Evolutionary conservation across 2,329 filamentous ascomycete species (phyloP).

Genomic region (Sporothrix schenckii): DNA sequence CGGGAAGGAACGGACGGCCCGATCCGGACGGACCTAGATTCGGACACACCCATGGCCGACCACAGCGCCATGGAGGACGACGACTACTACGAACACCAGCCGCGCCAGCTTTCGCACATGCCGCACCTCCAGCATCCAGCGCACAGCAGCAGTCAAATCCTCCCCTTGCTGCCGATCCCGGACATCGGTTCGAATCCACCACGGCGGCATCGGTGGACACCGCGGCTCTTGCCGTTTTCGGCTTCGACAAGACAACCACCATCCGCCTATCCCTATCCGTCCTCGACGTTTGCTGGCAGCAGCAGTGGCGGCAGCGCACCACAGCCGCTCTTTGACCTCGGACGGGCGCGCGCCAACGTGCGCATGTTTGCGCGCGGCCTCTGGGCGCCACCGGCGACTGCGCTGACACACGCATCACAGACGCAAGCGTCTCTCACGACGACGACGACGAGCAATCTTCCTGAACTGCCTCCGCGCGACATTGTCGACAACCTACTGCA

Average conservation of each 20-base stretch:
- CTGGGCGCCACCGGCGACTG: slow-evolving; percentile 66
- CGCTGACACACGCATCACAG: not conserved
- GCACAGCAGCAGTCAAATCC: not conserved
- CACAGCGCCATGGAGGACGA: not conserved
- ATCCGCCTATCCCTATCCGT: not conserved
- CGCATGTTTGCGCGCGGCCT: slow-evolving; percentile 75
- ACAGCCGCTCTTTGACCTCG: slow-evolving; percentile 66
- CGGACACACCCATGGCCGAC: slow-evolving; percentile 16
- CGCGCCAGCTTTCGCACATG: not conserved
- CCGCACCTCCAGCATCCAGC: not conserved
- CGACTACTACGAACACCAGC: not conserved
- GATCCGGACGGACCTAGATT: not conserved
- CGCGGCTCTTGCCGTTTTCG: not conserved
- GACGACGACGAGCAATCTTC: slow-evolving; percentile 44
- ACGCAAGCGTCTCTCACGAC: slow-evolving; percentile 37
- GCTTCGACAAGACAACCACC: not conserved
- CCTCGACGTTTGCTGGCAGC: not conserved
- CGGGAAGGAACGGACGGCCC: slow-evolving; percentile 31
- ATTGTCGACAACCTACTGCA: slow-evolving; percentile 72
- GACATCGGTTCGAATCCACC: slow-evolving; percentile 68
- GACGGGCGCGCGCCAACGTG: slow-evolving; percentile 71
- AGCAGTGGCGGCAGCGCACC: no score
- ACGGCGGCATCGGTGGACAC: slow-evolving; percentile 55
- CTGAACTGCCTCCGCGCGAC: slow-evolving; percentile 70
- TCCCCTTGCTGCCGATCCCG: slow-evolving; percentile 51